Evolutionary conservation across 148 eudicot species (phyloP), one percentile per base, ranked within the genome.

Genomic region (Rhododendron molle): DNA sequence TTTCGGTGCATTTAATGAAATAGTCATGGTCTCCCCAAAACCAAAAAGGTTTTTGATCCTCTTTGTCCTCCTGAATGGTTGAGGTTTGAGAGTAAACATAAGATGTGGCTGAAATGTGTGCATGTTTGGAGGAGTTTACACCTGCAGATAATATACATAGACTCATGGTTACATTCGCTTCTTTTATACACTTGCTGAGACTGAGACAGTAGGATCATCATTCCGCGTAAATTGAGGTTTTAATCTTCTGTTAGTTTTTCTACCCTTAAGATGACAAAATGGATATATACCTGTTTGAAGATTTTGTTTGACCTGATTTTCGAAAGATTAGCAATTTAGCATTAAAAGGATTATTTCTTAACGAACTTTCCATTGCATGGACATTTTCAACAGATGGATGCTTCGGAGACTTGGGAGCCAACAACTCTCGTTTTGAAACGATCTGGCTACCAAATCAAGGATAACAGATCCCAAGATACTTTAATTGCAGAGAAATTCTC

Each of bases 401-500:
- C 96, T 69, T 81, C 90, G 47, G 97, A 96, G 83, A 89, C 89
- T 40, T 95, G 98, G 97, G 98, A 94, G 91, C 90, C 87, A 81
- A 91, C 96, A 81, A 95, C 93, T 81, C 84, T 95, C 62, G 84
- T 58, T 40, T 86, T 96, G 91, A 89, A 89, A 84, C 90, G 94
- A 83, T 91, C 96, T 21, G 91, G 93, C 81, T 95, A 90, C 90
- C 95, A 94, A 90, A 91, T 96, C 82, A 93, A 90, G 89, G 89
- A 91, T 87, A 90, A 91, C 52, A 86, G 82, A 86, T 92, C 92
- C 40, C 94, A 91, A 85, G 86, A 76, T 32, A 56, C 89, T 80
- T 82, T 92, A 83, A 91, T 94, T 87, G 87, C 88, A 16, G 98
- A 96, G 89, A 93, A 90, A 73, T 96, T 93, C 87, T 91, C 99